These are phyloP conservation scores for Kuraishia hungarica DNA, from an alignment of 805 yeast species.

Conservation along the genomic window DNA sequence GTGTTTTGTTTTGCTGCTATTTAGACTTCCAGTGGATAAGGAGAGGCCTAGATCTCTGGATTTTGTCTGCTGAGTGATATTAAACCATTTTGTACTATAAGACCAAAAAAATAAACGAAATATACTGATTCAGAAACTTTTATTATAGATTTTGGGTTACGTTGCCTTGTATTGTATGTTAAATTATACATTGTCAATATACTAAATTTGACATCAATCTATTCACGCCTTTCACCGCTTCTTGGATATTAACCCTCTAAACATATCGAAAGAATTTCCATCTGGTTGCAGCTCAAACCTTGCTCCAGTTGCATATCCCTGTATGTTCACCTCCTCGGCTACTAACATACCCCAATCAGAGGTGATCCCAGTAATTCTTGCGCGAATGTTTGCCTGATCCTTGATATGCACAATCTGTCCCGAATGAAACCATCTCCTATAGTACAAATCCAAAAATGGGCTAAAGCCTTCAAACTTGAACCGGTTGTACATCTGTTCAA, in stretches of 20 bases:
- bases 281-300: constrained; percentile 82
- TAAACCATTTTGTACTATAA: not conserved
- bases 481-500: constrained; percentile 51
- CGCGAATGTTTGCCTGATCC: constrained; percentile 33
- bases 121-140: no score
- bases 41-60: not conserved
- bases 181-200: no score
- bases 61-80: not conserved
- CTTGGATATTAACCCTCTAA: constrained; percentile 74
- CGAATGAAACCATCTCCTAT: constrained; percentile 79
- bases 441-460: constrained; percentile 63
- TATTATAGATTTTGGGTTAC: no score
- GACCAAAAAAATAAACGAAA: constrained; percentile 1
- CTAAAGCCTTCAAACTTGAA: constrained; percentile 60
- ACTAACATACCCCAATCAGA: constrained; percentile 74
- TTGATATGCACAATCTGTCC: constrained; percentile 64
- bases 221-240: constrained; percentile 26
- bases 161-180: no score
- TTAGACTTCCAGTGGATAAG: not conserved
- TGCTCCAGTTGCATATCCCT: constrained; percentile 41
- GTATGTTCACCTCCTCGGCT: constrained; percentile 55
- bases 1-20: not conserved
- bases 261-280: constrained; percentile 95
- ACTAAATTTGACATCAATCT: no score
- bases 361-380: constrained; percentile 74